Percentiles rank a stretch among this genome's conserved stretches.
phyloP scores from a whole-genome alignment of 805 yeast genomes.

The Candida methanosorbosa region DNA sequence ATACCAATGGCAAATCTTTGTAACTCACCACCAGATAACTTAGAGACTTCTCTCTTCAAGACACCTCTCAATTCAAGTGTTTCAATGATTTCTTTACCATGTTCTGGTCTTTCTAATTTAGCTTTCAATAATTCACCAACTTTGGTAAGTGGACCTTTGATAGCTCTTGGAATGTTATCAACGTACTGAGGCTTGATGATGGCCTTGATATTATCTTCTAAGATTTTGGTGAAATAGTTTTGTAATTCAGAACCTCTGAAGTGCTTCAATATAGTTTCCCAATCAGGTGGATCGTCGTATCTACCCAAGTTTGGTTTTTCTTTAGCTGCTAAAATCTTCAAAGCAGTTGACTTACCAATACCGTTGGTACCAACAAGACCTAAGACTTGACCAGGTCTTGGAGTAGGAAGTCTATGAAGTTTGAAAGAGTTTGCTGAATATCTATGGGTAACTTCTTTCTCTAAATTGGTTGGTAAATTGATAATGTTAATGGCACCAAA shows the following conservation, averaged over 20 bases:
- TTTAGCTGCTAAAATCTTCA: slow-evolving; percentile 94
- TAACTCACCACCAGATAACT: slow-evolving; percentile 96
- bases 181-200: slow-evolving; percentile 98
- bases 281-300: slow-evolving; percentile 93
- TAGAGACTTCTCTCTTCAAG: slow-evolving; percentile 77
- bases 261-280: slow-evolving; percentile 86
- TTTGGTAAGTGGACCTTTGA: slow-evolving; percentile 79
- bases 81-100: slow-evolving; percentile 54
- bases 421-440: slow-evolving; percentile 97
- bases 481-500: slow-evolving; percentile 95
- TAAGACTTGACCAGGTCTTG: slow-evolving; percentile 97
- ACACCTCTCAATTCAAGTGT: slow-evolving; percentile 71
- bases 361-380: slow-evolving; percentile 99
- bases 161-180: slow-evolving; percentile 94
- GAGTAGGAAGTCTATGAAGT: slow-evolving; percentile 93
- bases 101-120: slow-evolving; percentile 65
- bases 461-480: slow-evolving; percentile 93
- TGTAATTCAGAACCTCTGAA: slow-evolving; percentile 98
- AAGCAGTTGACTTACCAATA: slow-evolving; percentile 97
- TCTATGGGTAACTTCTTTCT: slow-evolving; percentile 88
- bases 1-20: slow-evolving; percentile 97
- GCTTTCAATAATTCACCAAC: slow-evolving; percentile 79
- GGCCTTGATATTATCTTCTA: slow-evolving; percentile 93
- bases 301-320: slow-evolving; percentile 95
- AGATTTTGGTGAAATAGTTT: slow-evolving; percentile 86